phyloP scores from a whole-genome alignment of 345 rosid genomes.

The Leavenworthia alabamica region DNA sequence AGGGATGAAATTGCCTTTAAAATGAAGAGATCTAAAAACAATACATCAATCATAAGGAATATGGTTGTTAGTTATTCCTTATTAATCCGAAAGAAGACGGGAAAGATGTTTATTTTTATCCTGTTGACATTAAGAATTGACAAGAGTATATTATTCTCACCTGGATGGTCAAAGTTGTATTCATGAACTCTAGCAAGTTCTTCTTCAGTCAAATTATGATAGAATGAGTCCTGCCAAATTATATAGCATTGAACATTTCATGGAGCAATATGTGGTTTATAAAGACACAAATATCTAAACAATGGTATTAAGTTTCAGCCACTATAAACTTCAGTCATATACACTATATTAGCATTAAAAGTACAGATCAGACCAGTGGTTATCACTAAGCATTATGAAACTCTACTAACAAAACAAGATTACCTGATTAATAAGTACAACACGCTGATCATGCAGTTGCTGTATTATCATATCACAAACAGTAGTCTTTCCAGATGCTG shows the following conservation, averaged over 20 bases:
- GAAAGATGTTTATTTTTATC: background rate
- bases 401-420: background rate
- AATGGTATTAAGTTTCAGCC: background rate
- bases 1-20: background rate
- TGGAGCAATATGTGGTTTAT: constrained; percentile 3
- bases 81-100: background rate
- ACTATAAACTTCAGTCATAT: background rate
- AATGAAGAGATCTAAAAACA: background rate
- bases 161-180: constrained; percentile 99
- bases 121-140: background rate
- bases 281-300: background rate
- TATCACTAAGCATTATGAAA: constrained; percentile 1
- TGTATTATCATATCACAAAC: constrained; percentile 99
- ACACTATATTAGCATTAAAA: background rate
- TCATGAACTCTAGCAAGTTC: constrained; percentile 85
- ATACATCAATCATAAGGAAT: background rate
- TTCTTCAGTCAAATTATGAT: constrained; percentile 78
- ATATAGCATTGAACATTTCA: constrained; percentile 15
- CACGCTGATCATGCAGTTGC: constrained; percentile 99
- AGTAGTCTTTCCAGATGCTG: constrained; percentile 97
- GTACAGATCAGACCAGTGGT: background rate
- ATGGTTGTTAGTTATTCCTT: background rate
- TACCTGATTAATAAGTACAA: constrained; percentile 95
- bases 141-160: constrained; percentile 44
- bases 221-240: constrained; percentile 95